These are phyloP conservation scores for Inga laurina DNA, from an alignment of 306 rosid genomes.

Conservation along the genomic window DNA sequence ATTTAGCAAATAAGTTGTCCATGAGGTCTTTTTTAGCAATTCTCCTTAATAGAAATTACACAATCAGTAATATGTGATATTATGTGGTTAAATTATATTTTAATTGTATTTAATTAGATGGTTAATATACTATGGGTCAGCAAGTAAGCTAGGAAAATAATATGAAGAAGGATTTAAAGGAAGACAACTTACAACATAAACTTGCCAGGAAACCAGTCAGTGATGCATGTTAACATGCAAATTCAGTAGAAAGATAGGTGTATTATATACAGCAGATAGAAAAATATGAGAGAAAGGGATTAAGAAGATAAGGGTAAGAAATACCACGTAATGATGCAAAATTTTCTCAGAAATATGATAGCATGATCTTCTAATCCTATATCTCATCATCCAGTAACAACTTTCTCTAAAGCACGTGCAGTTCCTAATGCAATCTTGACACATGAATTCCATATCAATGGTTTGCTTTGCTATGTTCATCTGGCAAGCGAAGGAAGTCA, in stretches of 20 bases:
- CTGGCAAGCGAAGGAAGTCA: constrained; percentile 85
- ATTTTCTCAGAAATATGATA: constrained; percentile 1
- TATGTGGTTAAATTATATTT: too few relatives aligned
- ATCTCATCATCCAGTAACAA: constrained; percentile 43
- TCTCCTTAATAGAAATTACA: too few relatives aligned
- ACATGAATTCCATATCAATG: constrained; percentile 93
- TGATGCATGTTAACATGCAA: background rate
- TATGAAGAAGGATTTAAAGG: background rate
- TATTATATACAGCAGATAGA: constrained; percentile 3
- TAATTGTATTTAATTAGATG: too few relatives aligned
- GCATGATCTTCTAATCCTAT: constrained; percentile 17
- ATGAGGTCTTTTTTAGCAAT: too few relatives aligned
- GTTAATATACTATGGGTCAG: background rate
- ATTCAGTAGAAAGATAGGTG: background rate
- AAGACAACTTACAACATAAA: background rate
- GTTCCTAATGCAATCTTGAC: constrained; percentile 97
- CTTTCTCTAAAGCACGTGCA: constrained; percentile 98
- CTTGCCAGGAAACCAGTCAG: background rate
- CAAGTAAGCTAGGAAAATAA: background rate
- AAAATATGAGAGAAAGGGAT: background rate
- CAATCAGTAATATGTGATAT: too few relatives aligned
- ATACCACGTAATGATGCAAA: constrained; percentile 3
- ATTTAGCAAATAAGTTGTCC: too few relatives aligned
- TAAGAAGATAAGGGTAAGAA: constrained; percentile 18
- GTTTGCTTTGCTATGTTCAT: constrained; percentile 69